phyloP scores from a whole-genome alignment of 2,329 filamentous ascomycete species.

The Epichloe festucae region DNA sequence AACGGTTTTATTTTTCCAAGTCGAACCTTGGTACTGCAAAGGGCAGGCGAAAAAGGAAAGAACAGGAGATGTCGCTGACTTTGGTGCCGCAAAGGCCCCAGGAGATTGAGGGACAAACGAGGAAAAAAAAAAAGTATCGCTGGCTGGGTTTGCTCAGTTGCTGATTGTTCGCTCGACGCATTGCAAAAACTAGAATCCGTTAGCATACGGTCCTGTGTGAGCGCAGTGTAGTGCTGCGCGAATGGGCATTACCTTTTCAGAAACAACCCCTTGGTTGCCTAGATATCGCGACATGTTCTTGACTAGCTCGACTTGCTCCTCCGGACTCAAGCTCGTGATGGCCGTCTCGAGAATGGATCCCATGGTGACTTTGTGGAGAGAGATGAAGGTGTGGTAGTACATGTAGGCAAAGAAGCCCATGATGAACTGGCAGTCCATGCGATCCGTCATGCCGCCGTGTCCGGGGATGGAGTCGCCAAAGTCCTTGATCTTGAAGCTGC shows the following conservation, averaged over 20 bases:
- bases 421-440: constrained; percentile 99
- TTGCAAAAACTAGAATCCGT: constrained; percentile 8
- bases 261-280: constrained; percentile 44
- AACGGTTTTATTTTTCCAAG: too few species aligned
- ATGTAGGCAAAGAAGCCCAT: constrained; percentile 99
- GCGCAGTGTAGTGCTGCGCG: neutral
- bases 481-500: constrained; percentile 99
- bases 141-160: neutral
- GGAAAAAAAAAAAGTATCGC: neutral
- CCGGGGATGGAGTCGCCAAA: constrained; percentile 97
- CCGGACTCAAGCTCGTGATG: constrained; percentile 73
- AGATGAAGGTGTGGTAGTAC: constrained; percentile 97
- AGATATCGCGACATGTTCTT: constrained; percentile 51
- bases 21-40: too few species aligned
- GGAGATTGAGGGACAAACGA: neutral
- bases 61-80: neutral
- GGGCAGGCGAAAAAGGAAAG: neutral
- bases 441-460: constrained; percentile 94
- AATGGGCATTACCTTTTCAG: constrained; percentile 15
- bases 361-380: constrained; percentile 70
- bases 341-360: constrained; percentile 82
- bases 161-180: constrained; percentile 11
- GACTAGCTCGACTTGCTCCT: constrained; percentile 80
- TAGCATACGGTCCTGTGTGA: neutral
- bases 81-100: neutral